Evolutionary conservation across 148 eudicot species (phyloP).

Genomic region (Camellia lanceoleosa): DNA sequence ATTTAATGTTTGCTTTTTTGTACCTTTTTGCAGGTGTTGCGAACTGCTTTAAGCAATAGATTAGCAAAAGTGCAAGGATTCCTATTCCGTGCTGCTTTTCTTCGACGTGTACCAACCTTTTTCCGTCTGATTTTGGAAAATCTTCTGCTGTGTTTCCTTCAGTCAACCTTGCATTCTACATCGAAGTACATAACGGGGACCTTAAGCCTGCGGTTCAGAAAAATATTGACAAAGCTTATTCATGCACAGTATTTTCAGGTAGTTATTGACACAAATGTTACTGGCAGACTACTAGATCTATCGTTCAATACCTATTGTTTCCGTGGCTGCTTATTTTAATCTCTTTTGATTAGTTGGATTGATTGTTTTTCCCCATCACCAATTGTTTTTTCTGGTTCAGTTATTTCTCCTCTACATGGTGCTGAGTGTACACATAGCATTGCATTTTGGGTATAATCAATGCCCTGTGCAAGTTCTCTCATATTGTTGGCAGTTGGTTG

Average conservation of each 20-base stretch:
- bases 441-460: not conserved
- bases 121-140: conserved; percentile 87
- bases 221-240: conserved; percentile 85
- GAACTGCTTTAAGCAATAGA: conserved; percentile 96
- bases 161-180: conserved; percentile 80
- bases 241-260: conserved; percentile 97
- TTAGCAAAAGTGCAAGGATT: conserved; percentile 98
- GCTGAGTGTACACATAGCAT: too few relatives aligned
- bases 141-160: conserved; percentile 79
- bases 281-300: not conserved
- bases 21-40: conserved; percentile 57
- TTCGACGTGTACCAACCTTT: conserved; percentile 87
- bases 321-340: not conserved
- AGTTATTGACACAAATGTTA: conserved; percentile 4
- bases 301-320: not conserved
- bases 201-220: conserved; percentile 82
- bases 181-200: conserved; percentile 95
- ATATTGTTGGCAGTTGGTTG: not conserved
- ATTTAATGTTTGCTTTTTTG: not conserved
- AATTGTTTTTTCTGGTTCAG: not conserved
- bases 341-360: too few relatives aligned
- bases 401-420: not conserved
- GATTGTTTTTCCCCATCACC: not conserved
- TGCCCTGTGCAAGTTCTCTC: not conserved
- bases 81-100: conserved; percentile 96